Percentiles rank a stretch among this genome's conserved stretches.
phyloP scores from a whole-genome alignment of 768 basidiomycete species.

The Ramaria rubella region DNA sequence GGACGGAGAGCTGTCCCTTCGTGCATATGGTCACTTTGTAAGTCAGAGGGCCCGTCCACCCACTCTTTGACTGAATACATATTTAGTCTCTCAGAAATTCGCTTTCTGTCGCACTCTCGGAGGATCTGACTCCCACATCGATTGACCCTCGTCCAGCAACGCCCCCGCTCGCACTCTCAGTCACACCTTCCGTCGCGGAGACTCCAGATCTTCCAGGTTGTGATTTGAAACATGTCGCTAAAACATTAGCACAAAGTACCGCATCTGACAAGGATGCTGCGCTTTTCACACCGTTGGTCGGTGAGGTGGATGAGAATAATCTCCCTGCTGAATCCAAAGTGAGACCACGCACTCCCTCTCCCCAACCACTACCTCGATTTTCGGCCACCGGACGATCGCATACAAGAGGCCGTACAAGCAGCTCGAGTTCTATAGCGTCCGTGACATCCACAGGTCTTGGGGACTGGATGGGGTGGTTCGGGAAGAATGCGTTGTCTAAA shows the following conservation, averaged over 20 bases:
- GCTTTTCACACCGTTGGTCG: neutral
- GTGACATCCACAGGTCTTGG: slow-evolving; percentile 1
- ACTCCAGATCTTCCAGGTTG: neutral
- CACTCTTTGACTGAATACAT: neutral
- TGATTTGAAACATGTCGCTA: neutral
- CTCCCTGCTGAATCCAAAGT: neutral
- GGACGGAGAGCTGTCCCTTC: neutral
- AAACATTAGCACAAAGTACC: neutral
- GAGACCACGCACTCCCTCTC: neutral
- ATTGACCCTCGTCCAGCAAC: slow-evolving; percentile 11
- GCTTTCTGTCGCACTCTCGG: slow-evolving; percentile 41
- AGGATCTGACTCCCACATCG: slow-evolving; percentile 38
- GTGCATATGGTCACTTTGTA: neutral
- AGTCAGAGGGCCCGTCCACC: neutral
- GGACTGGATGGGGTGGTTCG: slow-evolving; percentile 12
- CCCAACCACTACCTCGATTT: neutral
- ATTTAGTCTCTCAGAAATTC: slow-evolving; percentile 40
- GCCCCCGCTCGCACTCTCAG: neutral
- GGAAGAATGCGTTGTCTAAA: neutral
- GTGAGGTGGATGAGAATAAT: neutral
- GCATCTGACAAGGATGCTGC: neutral
- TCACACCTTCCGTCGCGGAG: neutral
- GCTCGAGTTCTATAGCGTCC: neutral
- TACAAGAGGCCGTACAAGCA: neutral
- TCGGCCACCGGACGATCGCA: neutral